Evolutionary conservation across 2,329 filamentous ascomycete species (phyloP).

Genomic region (Cordyceps cateniannulata): DNA sequence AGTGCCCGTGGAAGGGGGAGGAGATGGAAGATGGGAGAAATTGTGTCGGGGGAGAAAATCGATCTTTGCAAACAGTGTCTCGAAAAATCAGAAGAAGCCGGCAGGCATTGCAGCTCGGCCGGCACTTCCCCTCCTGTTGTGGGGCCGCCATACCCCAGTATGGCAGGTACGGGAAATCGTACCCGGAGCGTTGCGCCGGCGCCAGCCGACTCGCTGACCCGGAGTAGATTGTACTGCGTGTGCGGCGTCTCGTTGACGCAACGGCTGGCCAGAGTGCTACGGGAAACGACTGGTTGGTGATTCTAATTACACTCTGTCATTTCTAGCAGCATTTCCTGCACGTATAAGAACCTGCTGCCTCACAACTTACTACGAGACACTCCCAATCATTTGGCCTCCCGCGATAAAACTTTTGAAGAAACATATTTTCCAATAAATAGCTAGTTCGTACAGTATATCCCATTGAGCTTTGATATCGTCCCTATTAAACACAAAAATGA

Average conservation of each 20-base stretch:
- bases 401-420: too few species aligned
- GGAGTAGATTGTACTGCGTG: neutral
- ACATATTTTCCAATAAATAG: too few species aligned
- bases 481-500: neutral
- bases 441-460: too few species aligned
- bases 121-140: neutral
- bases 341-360: too few species aligned
- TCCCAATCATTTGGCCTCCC: too few species aligned
- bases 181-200: neutral
- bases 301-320: too few species aligned
- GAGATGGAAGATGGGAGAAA: neutral
- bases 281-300: neutral
- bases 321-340: too few species aligned
- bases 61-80: neutral
- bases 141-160: conserved; percentile 1
- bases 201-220: neutral
- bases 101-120: neutral
- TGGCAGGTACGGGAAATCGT: conserved; percentile 4
- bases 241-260: too few species aligned
- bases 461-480: too few species aligned
- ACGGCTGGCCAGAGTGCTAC: neutral
- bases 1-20: neutral
- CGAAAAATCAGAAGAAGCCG: neutral
- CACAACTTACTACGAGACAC: too few species aligned
- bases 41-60: neutral